Evolutionary conservation across 2,329 filamentous ascomycete species (phyloP).

Genomic region (Neoarthrinium moseri): DNA sequence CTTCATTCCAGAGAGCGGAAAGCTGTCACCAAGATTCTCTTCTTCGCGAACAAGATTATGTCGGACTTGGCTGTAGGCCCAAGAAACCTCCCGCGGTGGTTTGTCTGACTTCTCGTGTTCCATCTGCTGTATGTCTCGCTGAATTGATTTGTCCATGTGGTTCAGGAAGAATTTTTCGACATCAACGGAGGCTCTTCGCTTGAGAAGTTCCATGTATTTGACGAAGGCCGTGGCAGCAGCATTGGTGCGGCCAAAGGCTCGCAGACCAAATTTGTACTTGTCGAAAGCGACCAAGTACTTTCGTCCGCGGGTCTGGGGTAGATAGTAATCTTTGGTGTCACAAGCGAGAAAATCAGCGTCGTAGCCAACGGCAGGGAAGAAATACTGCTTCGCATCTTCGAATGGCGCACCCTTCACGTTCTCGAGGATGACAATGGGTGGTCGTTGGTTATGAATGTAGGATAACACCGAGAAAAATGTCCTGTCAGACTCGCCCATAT

Average conservation of each 20-base stretch:
- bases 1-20: conserved; percentile 60
- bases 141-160: conserved; percentile 52
- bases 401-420: conserved; percentile 67
- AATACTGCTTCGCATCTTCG: conserved; percentile 42
- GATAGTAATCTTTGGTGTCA: conserved; percentile 70
- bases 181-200: conserved; percentile 59
- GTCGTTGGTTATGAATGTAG: conserved; percentile 55
- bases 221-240: not conserved
- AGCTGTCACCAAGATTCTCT: conserved; percentile 48
- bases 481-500: conserved; percentile 62
- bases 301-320: conserved; percentile 67
- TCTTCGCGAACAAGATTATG: conserved; percentile 55
- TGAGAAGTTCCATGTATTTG: conserved; percentile 37
- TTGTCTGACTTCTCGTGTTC: conserved; percentile 31
- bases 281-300: conserved; percentile 61
- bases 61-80: conserved; percentile 56
- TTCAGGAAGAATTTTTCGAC: conserved; percentile 61
- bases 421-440: conserved; percentile 67
- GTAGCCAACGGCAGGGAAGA: conserved; percentile 53
- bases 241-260: not conserved
- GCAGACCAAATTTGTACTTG: conserved; percentile 27
- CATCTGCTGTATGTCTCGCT: conserved; percentile 48
- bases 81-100: conserved; percentile 37
- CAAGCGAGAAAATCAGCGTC: conserved; percentile 44
- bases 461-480: conserved; percentile 63